A percentile compares a stretch with the other conserved stretches of the same genome.
phyloP scores from a whole-genome alignment of 164 flowering plant species.

The Tinospora cordifolia region DNA sequence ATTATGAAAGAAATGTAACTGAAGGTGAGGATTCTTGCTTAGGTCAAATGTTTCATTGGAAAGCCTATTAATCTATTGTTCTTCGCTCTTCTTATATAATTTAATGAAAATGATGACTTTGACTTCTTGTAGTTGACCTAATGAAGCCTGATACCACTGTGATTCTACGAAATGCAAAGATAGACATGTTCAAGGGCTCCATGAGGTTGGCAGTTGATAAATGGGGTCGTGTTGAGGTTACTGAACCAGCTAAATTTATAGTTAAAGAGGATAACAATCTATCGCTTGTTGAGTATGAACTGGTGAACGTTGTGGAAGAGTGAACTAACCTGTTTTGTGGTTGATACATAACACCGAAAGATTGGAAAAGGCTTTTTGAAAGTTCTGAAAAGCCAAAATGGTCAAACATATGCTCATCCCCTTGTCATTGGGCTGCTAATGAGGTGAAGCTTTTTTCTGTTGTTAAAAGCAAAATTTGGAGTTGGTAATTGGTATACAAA shows the following conservation, averaged over 20 bases:
- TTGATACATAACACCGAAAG: not conserved
- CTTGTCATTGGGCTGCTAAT: slow-evolving; percentile 4
- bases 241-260: slow-evolving; percentile 23
- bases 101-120: not conserved
- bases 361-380: not conserved
- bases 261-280: slow-evolving; percentile 43
- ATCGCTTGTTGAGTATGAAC: slow-evolving; percentile 40
- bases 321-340: slow-evolving; percentile 8
- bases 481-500: slow-evolving; percentile 13
- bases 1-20: too few relatives aligned
- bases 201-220: slow-evolving; percentile 29
- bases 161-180: slow-evolving; percentile 23
- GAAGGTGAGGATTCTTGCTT: too few relatives aligned
- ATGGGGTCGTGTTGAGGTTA: slow-evolving; percentile 26
- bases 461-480: slow-evolving; percentile 1
- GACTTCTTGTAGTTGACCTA: slow-evolving; percentile 29
- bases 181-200: slow-evolving; percentile 27
- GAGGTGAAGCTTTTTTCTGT: slow-evolving; percentile 3
- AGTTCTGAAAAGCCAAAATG: not conserved
- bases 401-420: not conserved
- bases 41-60: too few relatives aligned
- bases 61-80: too few relatives aligned
- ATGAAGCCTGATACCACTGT: slow-evolving; percentile 31
- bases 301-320: slow-evolving; percentile 33
- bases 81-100: not conserved